Evolutionary conservation across 2,329 filamentous ascomycete genomes (phyloP).

Genomic region (Blumeria graminis): DNA sequence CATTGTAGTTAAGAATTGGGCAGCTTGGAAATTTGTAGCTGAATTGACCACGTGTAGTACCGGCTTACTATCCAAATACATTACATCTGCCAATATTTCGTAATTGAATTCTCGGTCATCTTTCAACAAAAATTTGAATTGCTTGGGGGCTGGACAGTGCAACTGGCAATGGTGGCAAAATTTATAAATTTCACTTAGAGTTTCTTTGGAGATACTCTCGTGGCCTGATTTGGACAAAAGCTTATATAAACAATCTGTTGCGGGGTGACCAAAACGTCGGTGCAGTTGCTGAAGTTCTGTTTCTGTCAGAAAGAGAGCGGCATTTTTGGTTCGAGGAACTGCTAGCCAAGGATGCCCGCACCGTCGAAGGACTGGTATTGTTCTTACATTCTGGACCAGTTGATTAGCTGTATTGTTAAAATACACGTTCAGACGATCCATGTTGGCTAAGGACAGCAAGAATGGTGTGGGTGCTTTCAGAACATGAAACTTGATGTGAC

Average conservation of each 20-base stretch:
- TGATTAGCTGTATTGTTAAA: neutral
- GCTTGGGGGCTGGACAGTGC: neutral
- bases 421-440: neutral
- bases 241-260: neutral
- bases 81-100: slow-evolving; percentile 2
- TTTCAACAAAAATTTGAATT: neutral
- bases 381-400: neutral
- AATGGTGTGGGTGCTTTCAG: neutral
- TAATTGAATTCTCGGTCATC: neutral
- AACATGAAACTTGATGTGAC: neutral
- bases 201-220: neutral
- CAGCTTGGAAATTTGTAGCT: neutral
- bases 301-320: neutral
- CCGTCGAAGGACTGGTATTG: neutral
- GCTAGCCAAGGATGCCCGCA: neutral
- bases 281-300: neutral
- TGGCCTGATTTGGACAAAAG: neutral
- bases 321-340: neutral
- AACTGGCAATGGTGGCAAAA: neutral
- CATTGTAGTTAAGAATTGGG: neutral
- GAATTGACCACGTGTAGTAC: slow-evolving; percentile 2
- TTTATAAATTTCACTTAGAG: neutral
- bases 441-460: neutral
- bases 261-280: neutral
- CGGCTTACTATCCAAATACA: slow-evolving; percentile 1